Evolutionary conservation across 148 eudicot species (phyloP), one percentile per base, ranked within the genome.

Genomic region (Diospyros kaki): DNA sequence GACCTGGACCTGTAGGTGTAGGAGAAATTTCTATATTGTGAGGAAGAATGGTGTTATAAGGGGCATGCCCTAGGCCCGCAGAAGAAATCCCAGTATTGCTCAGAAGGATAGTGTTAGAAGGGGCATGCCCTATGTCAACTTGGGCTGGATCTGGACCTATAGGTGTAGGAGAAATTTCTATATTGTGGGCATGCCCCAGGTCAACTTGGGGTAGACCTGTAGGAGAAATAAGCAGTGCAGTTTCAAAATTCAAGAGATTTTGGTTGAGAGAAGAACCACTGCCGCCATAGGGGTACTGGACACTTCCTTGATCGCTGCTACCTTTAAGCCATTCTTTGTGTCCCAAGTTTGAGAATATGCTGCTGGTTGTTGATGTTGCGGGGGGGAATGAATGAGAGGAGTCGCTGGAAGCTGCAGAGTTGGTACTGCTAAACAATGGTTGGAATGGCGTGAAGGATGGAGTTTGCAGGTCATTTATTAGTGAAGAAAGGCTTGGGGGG

Each of bases 401-500:
- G 61, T 15, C 41, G 63, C 8, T 42, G 64, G 63, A 17, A 8
- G 40, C 70, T 2, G 69, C 39, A 1, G 11, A 46, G 44, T 46
- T n/a, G 61, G 17, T 75, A 44, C 46, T 10, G 2, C n/a, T 45
- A 43, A 17, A 39, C 52, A 69, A 44, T 14, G 28, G 28, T 28
- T 28, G 28, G 28, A 28, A 28, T 28, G 28, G 28, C 28, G 28
- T 28, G 28, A 28, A 28, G 28, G 28, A 28, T 28, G 28, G 28
- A 28, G 28, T 28, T 28, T 69, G 15, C 61, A 41, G 38, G 17
- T 44, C 52, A 48, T 4, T 48, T 28, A 48, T 4, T 5, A 2
- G 74, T 43, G 15, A 18, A 72, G 68, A 52, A 68, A 42, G 53
- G 79, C 52, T 76, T 62, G 74, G 51, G 58, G 58, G 59, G 38